Base-by-base conservation (phyloP, 2,329 filamentous ascomycete genomes). In the Xylaria sp. region DNA sequence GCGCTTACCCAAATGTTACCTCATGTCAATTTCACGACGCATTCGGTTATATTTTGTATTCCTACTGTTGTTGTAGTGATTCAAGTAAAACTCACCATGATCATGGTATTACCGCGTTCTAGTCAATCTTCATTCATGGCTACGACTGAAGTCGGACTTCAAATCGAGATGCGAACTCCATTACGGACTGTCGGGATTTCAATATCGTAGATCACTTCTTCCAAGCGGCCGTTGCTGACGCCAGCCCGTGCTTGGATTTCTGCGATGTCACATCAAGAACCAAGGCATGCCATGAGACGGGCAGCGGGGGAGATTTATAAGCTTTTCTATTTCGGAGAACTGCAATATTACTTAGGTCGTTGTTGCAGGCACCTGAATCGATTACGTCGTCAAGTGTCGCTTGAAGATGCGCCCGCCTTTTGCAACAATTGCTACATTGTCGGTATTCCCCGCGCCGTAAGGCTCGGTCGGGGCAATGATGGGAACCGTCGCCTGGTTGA, bases 1-100 rank as follows among this genome's bases (percentile, higher is more conserved):
- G 39, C 56, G 56, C 15, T 28, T 31, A 46, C 56, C 36, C 7
- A 46, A 33, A 58, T 58, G 56, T 58, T 39, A 12, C 39, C 56
- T 31, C 31, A 28, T 31, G 18, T 39, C 18, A 23, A 46, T 18
- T n/a, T 2, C 7, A n/a, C 5, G 41, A 46, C n/a, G 41, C 5
- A 46, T 46, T 36, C 7, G 8, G 9, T 10, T 10, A 10, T 36
- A 1, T 36, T 10, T 10, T 36, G 1, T 36, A 10, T 36, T 28
- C 28, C 2, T 36, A 10, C 2, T 36, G 2, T 36, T 10, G 13
- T 41, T 13, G 4, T 41, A 18, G 39, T 6, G 13, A 18, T 41
- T 13, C 39, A 12, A 41, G 39, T 12, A 46, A 43, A 43, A 15
- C 1, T n/a, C 12, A n/a, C 15, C 1, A 18, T n/a, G 15, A n/a